A percentile compares a stretch with the other conserved stretches of the same genome.
Evolutionary conservation across 306 rosid genomes (phyloP).

Genomic region (Hippophae rhamnoides): DNA sequence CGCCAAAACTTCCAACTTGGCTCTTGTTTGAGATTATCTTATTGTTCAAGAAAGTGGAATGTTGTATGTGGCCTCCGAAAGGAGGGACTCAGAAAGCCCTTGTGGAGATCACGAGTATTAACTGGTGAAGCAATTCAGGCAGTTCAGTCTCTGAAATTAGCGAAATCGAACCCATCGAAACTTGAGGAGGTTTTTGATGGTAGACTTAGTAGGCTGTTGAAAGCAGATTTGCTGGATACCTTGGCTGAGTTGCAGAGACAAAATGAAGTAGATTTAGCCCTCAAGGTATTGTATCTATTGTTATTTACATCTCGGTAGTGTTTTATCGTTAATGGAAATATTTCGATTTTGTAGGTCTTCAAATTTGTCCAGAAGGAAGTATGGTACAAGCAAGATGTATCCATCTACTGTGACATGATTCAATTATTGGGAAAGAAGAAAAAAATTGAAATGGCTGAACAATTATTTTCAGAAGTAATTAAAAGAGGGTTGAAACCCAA

Average conservation of each 20-base stretch:
- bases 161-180: conserved; percentile 30
- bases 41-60: not conserved
- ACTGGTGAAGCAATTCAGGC: conserved; percentile 61
- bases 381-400: conserved; percentile 33
- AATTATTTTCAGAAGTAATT: conserved; percentile 29
- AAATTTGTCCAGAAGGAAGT: conserved; percentile 38
- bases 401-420: conserved; percentile 53
- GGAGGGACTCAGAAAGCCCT: conserved; percentile 20
- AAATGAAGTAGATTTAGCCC: conserved; percentile 38
- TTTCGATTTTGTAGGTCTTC: conserved; percentile 41
- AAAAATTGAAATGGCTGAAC: conserved; percentile 45
- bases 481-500: conserved; percentile 45
- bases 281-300: conserved; percentile 22
- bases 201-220: conserved; percentile 49
- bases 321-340: too few relatives aligned
- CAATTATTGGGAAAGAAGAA: conserved; percentile 47
- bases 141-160: conserved; percentile 58
- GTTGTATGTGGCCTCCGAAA: conserved; percentile 47
- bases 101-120: conserved; percentile 37
- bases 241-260: conserved; percentile 47
- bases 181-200: conserved; percentile 29
- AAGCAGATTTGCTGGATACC: conserved; percentile 40
- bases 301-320: not conserved
- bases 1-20: conserved; percentile 1
- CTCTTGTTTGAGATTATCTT: not conserved